phyloP scores from a whole-genome alignment of 2,329 filamentous ascomycete genomes.

The Trichoderma asperellum region DNA sequence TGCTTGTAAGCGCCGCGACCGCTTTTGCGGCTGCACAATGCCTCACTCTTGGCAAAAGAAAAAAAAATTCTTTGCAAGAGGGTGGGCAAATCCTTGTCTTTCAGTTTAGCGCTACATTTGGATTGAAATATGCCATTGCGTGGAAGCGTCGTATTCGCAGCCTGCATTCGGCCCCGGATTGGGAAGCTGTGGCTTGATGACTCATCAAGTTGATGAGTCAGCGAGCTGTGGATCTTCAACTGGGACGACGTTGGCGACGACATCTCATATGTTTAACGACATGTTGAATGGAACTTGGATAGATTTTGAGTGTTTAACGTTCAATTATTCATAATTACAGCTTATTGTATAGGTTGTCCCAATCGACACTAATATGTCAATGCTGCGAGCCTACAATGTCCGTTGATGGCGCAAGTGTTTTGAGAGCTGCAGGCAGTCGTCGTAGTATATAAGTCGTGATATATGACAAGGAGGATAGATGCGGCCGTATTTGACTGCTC shows the following conservation, averaged over 20 bases:
- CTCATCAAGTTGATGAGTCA: conserved; percentile 3
- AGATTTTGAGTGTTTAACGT: not conserved
- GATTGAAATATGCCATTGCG: not conserved
- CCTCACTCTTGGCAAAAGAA: not conserved
- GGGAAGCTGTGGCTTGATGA: not conserved
- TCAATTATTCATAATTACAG: not conserved
- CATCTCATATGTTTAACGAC: not conserved
- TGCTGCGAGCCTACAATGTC: not conserved
- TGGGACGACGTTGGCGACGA: not conserved
- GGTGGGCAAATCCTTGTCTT: not conserved
- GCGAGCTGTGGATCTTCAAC: not conserved
- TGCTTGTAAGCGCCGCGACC: not conserved
- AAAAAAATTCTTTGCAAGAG: not conserved
- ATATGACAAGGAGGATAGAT: not conserved
- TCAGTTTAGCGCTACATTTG: not conserved
- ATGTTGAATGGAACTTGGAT: not conserved
- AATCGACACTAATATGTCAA: not conserved
- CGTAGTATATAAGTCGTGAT: not conserved
- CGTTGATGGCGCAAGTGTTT: not conserved
- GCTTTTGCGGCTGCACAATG: not conserved
- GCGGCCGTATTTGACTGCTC: not conserved
- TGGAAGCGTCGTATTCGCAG: not conserved
- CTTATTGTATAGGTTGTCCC: not conserved
- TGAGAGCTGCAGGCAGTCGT: no score
- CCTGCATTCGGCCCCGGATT: not conserved